Evolutionary conservation across 2,329 filamentous ascomycete genomes (phyloP).

Genomic region (Aureobasidium sp.): DNA sequence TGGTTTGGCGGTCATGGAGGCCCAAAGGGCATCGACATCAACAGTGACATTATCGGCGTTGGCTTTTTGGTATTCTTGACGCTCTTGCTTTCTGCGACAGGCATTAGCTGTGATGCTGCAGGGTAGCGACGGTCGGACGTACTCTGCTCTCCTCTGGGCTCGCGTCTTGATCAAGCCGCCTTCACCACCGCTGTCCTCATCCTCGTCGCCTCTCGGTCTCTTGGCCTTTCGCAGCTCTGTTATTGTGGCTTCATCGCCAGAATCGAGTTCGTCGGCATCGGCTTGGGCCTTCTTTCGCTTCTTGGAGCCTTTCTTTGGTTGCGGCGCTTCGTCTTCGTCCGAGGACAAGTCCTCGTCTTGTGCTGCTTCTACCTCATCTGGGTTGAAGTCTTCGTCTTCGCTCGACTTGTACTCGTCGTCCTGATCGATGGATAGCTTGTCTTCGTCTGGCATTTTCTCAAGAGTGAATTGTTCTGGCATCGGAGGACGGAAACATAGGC

Average conservation of each 20-base stretch:
- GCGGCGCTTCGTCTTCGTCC: conserved; percentile 26
- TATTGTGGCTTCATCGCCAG: conserved; percentile 51
- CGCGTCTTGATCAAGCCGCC: conserved; percentile 47
- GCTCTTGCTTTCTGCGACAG: conserved; percentile 36
- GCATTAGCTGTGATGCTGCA: background rate
- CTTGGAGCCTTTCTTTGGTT: conserved; percentile 23
- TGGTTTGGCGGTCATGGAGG: conserved; percentile 38
- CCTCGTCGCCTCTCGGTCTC: conserved; percentile 32
- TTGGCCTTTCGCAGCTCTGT: conserved; percentile 34
- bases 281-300: conserved; percentile 33
- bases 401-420: conserved; percentile 36
- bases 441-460: background rate
- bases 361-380: conserved; percentile 24
- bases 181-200: conserved; percentile 37
- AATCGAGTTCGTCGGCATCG: conserved; percentile 39
- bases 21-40: conserved; percentile 49
- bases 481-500: background rate
- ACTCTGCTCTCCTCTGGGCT: conserved; percentile 43
- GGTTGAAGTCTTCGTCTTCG: conserved; percentile 38
- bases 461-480: background rate
- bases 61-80: conserved; percentile 38
- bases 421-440: conserved; percentile 5
- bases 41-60: conserved; percentile 41
- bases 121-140: conserved; percentile 17
- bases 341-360: conserved; percentile 24